Evolutionary conservation across 2,329 filamentous ascomycete genomes (phyloP), one percentile per base, ranked within the genome.

Genomic region (Furcasterigmium sp.): DNA sequence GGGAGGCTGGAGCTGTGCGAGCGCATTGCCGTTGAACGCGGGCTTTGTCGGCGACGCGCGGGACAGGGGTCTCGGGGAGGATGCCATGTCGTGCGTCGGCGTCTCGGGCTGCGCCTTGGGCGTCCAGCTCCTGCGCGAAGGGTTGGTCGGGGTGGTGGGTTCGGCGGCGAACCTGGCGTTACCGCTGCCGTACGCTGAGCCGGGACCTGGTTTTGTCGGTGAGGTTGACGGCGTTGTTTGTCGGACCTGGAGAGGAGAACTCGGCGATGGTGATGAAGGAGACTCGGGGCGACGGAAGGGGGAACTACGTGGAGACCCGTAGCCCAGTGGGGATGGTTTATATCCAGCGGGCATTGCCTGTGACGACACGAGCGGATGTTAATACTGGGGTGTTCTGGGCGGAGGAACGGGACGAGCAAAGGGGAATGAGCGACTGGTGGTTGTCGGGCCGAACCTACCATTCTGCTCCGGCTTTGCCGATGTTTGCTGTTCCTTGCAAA

Each of bases 1-100:
- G 3, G 87, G 75, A 3, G 88, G 82, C 29, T 91, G 86, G 34
- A 97, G 67, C 56, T 87, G 84, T 3, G 84, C 82, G 36, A 90
- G 69, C 13, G 81, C 72, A 53, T 75, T 80, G 26, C 72, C 69
- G 42, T 69, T 63, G 4, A 61, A 62, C 32, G 69, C 56, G 6
- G 66, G 56, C 30, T 65, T 63, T 20, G 64, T 49, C 17, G 59
- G 53, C 9, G 60, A 48, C 13, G 56, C 54, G 20, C 60, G 57
- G 5, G 60, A 52, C 26, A 61, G 59, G 21, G 56, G 54, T 19
- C 51, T 65, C 51, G 55, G 69, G 53, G 54, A 75, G 45, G 47
- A 58, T 47, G 52, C 66, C 67, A 60, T 65, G 36, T 60, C 50
- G 39, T 47, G 53, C 14, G 52, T 43, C 2, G 53, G 43, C 2